Evolutionary conservation across 768 basidiomycete genomes (phyloP), one percentile per base, ranked within the genome.

Genomic region (Lyophyllum semitale): DNA sequence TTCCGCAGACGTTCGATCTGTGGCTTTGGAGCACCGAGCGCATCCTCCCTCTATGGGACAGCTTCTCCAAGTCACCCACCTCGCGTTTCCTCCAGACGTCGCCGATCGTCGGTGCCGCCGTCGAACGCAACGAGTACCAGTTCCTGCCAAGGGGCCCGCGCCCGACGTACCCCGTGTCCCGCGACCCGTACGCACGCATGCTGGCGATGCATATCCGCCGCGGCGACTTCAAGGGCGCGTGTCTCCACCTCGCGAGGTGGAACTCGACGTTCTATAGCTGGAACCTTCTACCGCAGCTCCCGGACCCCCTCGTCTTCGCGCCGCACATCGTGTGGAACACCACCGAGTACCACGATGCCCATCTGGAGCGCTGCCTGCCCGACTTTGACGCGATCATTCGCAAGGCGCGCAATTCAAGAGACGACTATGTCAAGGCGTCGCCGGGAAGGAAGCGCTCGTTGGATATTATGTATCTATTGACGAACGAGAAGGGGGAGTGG

Each of bases 181-280:
- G 57, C 37, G 51, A 67, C 62, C 71, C 50, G 60, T 84, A 58
- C 66, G 69, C 47, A 68, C 68, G 68, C 26, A 68, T 76, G 59
- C 50, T 77, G 25, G 74, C 75, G 4, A 62, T 76, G 61, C 43
- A n/a, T n/a, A n/a, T n/a, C n/a, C n/a, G n/a, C n/a, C n/a, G n/a
- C n/a, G n/a, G n/a, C n/a, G n/a, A n/a, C n/a, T n/a, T n/a, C n/a
- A n/a, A n/a, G n/a, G n/a, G n/a, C n/a, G n/a, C n/a, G n/a, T n/a
- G n/a, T n/a, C n/a, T n/a, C n/a, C n/a, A n/a, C n/a, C n/a, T n/a
- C n/a, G n/a, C n/a, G n/a, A n/a, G n/a, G n/a, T n/a, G n/a, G n/a
- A n/a, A n/a, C n/a, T n/a, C n/a, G n/a, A n/a, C n/a, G n/a, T n/a
- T n/a, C n/a, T n/a, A n/a, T n/a, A n/a, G n/a, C n/a, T n/a, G n/a